Base-by-base conservation (phyloP, 2,329 filamentous ascomycete genomes). In the Colletotrichum gloeosporioides region DNA sequence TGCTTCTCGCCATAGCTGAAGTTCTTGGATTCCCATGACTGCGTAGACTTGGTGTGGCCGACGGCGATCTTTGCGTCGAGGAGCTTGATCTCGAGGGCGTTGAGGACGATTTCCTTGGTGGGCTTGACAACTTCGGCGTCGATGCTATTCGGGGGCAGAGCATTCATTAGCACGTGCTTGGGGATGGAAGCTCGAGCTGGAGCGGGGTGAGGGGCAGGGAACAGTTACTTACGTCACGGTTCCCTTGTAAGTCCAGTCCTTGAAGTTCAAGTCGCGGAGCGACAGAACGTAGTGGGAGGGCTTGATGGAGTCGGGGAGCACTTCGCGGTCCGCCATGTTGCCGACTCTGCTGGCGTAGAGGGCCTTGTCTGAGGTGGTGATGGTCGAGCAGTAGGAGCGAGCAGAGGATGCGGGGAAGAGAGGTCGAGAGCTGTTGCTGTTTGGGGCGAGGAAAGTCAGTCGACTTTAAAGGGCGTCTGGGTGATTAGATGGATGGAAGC, bases 261-360 rank as follows among this genome's bases (percentile, higher is more conserved):
- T 86, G 79, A 96, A 98, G 76, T 98, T 93, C 78, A 99, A 88
- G 80, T 97, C 93, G 82, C 90, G 92, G 80, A 99, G 91, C 72
- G 93, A 95, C 79, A 99, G 89, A 81, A 92, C 89, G 87, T 99
- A 99, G 87, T 99, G 95, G 78, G 89, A 88, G 4, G 97, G 96
- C 87, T 95, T 96, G 83, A 96, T 92, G 79, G 85, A 86, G 80
- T 88, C 87, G 64, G 92, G 91, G 77, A 93, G 89, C 78, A 92
- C 88, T 77, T 93, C 91, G 83, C 92, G 88, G 84, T 93, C 91
- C 68, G 87, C 84, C 88, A 92, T 92, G 80, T 79, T 82, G 75
- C 76, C 71, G 53, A 80, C 76, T 68, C 77, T 76, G 71, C 78
- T 79, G 71, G 79, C 76, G 76, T 79, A 78, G 18, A 81, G 59